These are phyloP conservation scores for Yamadazyma taylorii DNA, from an alignment of 1,139 yeast genomes.

Conservation along the genomic window DNA sequence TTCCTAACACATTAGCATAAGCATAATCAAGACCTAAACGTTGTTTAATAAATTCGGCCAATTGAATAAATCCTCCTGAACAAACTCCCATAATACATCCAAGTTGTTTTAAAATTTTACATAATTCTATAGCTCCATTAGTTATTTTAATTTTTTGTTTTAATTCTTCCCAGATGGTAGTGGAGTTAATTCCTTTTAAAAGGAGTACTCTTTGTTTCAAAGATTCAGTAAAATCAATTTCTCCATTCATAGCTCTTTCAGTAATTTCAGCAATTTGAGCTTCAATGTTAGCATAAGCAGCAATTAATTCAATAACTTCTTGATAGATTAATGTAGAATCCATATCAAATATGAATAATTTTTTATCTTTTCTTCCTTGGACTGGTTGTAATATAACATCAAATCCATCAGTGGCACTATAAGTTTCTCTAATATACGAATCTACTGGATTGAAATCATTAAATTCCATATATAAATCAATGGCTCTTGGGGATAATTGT, in stretches of 20 bases:
- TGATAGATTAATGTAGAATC: conserved; percentile 95
- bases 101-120: conserved; percentile 55
- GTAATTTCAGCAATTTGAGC: conserved; percentile 60
- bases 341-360: conserved; percentile 90
- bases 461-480: conserved; percentile 16
- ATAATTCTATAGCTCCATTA: conserved; percentile 76
- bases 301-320: conserved; percentile 94
- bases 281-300: conserved; percentile 48
- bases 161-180: conserved; percentile 75
- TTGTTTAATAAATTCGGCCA: conserved; percentile 73
- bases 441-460: conserved; percentile 7
- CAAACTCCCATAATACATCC: conserved; percentile 82
- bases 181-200: conserved; percentile 75
- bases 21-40: conserved; percentile 81
- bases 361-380: conserved; percentile 46
- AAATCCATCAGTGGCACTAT: conserved; percentile 16
- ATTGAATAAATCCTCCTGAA: conserved; percentile 92
- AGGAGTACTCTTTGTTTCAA: conserved; percentile 71
- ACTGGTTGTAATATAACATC: conserved; percentile 38
- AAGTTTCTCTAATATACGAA: conserved; percentile 13
- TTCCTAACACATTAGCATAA: conserved; percentile 73
- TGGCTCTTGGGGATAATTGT: conserved; percentile 20
- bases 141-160: conserved; percentile 70
- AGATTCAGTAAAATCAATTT: conserved; percentile 85
- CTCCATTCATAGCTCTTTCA: conserved; percentile 96